Evolutionary conservation across 116 monocot genomes (phyloP), one percentile per base, ranked within the genome.

Genomic region (Iris pallida): DNA sequence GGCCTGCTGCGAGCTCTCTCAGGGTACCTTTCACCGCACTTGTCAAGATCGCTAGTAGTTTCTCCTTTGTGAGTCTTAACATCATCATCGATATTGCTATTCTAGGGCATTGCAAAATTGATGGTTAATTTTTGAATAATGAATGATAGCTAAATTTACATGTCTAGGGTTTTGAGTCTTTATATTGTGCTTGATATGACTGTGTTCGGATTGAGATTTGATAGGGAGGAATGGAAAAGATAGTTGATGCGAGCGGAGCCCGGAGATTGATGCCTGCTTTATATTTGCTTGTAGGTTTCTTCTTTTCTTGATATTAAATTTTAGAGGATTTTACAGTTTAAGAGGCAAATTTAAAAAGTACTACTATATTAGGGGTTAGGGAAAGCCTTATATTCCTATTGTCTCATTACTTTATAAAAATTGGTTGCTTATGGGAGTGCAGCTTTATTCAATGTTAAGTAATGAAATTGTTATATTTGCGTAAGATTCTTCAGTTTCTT

Each of bases 1-100:
- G 49, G 91, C 96, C 8, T 96, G 86, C 79, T 96, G 89, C 68
- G 96, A 96, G 87, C 88, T 96, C 42, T 96, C 89, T 68, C 96
- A 92, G 85, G 96, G 96, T 96, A 89, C 86, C 82, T 92, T 86
- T 66, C 74, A 81, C 76, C 81, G 84, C 74, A 82, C 76, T 84
- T 84, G 91, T 73, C 85, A 86, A 79, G 91, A 86, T 85, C 82
- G 73, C 79, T 83, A 76, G 61, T 54, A 16, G 53, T 48, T 66
- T 74, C 59, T 74, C 57, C 43, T 77, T 59, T 84, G 52, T 75
- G 71, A 72, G 70, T 75, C 74, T 77, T 80, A 4, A 18, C 16
- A 53, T 40, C 9, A 15, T 20, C 48, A 41, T 53, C 19, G 45
- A 60, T 68, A 57, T 58, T 48, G 56, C 48, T 53, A 19, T 57